Percentiles rank a stretch among this genome's conserved stretches.
Evolutionary conservation across 1,284 basidiomycete species (phyloP).

Genomic region (Pseudozyma tsukubaensis): DNA sequence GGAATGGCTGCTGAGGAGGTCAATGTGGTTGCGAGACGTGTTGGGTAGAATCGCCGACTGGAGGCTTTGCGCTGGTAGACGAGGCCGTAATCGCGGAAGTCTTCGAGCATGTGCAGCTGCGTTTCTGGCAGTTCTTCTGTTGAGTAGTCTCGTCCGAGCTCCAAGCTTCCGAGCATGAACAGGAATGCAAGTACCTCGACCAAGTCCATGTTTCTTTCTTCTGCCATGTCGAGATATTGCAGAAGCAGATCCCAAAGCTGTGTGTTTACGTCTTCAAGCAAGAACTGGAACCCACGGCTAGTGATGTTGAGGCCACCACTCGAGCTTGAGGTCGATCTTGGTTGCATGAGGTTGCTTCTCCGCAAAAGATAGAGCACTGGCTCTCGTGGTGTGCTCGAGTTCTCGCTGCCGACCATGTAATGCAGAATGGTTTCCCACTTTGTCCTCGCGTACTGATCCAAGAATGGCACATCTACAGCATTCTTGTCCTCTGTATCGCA

Average conservation of each 20-base stretch:
- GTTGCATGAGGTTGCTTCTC: conserved; percentile 84
- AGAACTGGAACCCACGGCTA: conserved; percentile 94
- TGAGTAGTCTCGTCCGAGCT: conserved; percentile 75
- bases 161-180: conserved; percentile 72
- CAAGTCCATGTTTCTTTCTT: conserved; percentile 76
- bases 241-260: conserved; percentile 97
- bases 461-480: conserved; percentile 74
- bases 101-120: conserved; percentile 87
- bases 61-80: conserved; percentile 77
- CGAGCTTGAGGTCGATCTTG: conserved; percentile 20
- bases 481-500: conserved; percentile 70
- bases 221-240: conserved; percentile 75
- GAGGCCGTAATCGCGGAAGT: conserved; percentile 93
- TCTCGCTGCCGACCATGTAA: conserved; percentile 96
- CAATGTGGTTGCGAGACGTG: conserved; percentile 92
- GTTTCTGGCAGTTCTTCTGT: conserved; percentile 82
- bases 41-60: conserved; percentile 80
- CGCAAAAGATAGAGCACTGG: conserved; percentile 86
- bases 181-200: conserved; percentile 93
- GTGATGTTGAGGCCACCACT: conserved; percentile 77
- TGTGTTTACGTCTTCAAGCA: conserved; percentile 93
- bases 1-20: conserved; percentile 75
- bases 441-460: conserved; percentile 87
- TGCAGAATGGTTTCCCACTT: conserved; percentile 98
- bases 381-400: conserved; percentile 77